Base-by-base conservation (phyloP, 106 monocot genomes). In the Dendrobium chrysotoxum region DNA sequence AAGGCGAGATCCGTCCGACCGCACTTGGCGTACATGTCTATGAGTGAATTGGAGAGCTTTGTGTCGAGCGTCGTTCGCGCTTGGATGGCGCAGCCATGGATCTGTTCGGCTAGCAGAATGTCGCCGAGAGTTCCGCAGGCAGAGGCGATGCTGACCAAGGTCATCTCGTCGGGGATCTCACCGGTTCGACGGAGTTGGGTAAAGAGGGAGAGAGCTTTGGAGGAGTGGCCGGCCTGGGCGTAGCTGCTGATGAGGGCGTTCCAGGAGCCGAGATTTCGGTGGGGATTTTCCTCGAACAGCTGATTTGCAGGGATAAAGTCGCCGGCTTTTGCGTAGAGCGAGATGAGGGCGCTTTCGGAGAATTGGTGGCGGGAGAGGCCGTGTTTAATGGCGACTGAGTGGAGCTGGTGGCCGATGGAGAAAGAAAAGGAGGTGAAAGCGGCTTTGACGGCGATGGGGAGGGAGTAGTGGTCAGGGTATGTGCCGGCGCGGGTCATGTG, bases 21-120 rank as follows among this genome's bases (percentile, higher is more conserved):
- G 68, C 92, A 92, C 71, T 95, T 95, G 17, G 87, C 85, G 66
- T 95, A 95, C 90, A 92, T 92, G 72, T 92, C 92, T 2, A 92
- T 68, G 23, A 92, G 78, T 1, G 95, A 85, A 58, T 92, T 92
- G 28, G 82, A 81, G 21, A 92, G 41, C 80, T 73, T 81, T 12
- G 83, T 44, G 38, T 81, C 79, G 1, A 82, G 64, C 21, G 75
- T 10, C 11, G 64, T n/a, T 42, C 55, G 18, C 5, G 86, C 80
- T 30, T 90, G 88, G 0, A 95, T 40, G 2, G 82, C 82, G 39
- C 82, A 92, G 58, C 81, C 83, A 58, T 95, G 92, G 16, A 88
- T 77, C 68, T 92, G 92, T 74, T 79, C 78, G 0, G 86, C 90
- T 44, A 95, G 21, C 3, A 41, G 5, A 16, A 92, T 15, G 65